Evolutionary conservation across 2,329 filamentous ascomycete species (phyloP), one percentile per base, ranked within the genome.

Genomic region (Penicillium nordicum): DNA sequence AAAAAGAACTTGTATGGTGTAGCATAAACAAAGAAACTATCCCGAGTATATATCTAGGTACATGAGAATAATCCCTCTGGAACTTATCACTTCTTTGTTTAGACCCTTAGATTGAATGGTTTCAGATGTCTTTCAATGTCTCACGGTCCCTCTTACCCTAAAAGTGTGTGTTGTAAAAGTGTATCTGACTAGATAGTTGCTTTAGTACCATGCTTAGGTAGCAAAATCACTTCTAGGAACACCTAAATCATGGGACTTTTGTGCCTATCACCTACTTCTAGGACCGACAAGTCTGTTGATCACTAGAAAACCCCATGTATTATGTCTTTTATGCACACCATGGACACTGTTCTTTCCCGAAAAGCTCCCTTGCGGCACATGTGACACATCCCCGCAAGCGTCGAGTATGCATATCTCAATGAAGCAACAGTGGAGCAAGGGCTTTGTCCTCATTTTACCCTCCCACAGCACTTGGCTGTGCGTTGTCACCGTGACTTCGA

Each of bases 351-450:
- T n/a, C 14, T 25, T 38, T 16, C 11, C 48, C 3, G 48, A 11
- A 30, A 6, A 32, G 12, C 3, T 21, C 29, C 49, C 30, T 51
- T 44, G 29, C 38, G 27, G 49, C 18, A 32, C 29, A 18, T 51
- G 49, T 51, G 44, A 44, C 16, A 18, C 11, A 49, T 12, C 44
- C 51, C 51, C 48, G 51, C 38, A 50, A 55, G 37, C 45, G 52
- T 43, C 29, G 25, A 27, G 6, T 23, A 23, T 38, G 41, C 32
- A 37, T 27, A 37, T 38, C 21, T 38, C 32, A 29, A 45, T 23
- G 8, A 36, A 32, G 40, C 18, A 36, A 52, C 41, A 30, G 23
- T 18, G 12, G 30, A 16, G 45, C 37, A 50, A 42, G 49, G 45
- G 38, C 30, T 43, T 50, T 50, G 38, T 44, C 38, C 30, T 36